Evolutionary conservation across 148 eudicot species (phyloP), one percentile per base, ranked within the genome.

Genomic region (Spergularia bocconei): DNA sequence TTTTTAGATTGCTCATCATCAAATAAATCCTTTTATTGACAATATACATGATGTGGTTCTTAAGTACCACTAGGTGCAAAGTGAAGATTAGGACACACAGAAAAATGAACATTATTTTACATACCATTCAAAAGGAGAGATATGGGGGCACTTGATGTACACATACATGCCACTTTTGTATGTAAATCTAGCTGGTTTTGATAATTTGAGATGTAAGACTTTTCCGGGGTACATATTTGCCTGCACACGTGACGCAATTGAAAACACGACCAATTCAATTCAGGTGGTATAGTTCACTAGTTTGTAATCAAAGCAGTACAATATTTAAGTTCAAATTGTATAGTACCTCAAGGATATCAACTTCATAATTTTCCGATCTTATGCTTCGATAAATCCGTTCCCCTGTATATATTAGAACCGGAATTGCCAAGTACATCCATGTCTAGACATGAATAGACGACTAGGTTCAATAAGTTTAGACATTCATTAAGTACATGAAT

Each of bases 381-480:
- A 82, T 78, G 61, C 78, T 75, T 16, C 84, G 81, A 60, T 73
- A 69, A 11, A 73, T 63, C 70, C 84, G 76, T 69, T 82, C 84
- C 29, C 84, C 63, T 3, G 12, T 19, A 53, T 82, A 82, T 17
- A 82, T 71, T 70, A 82, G 47, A 50, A 78, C 73, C 52, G 84
- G 84, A 69, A 78, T 60, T 25, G 76, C 79, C n/a, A 82, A 67
- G 64, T 82, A 82, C 76, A 82, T 82, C 84, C 84, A 82, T 74
- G 84, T 82, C 84, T 82, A 41, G 7, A 16, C 70, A 78, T 53
- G 3, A 71, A 19, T 17, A 17, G 14, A 4, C n/a, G 33, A 62
- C n/a, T 20, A 23, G 48, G 16, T 63, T 21, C 56, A 21, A 29
- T 29, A 29, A 29, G 3, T 29, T 2, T 29, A 29, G 36, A 29